A percentile compares a stretch with the other conserved stretches of the same genome.
Conservation (phyloP, 1,284 basidiomycete species). For the Tilletia setariae region DNA sequence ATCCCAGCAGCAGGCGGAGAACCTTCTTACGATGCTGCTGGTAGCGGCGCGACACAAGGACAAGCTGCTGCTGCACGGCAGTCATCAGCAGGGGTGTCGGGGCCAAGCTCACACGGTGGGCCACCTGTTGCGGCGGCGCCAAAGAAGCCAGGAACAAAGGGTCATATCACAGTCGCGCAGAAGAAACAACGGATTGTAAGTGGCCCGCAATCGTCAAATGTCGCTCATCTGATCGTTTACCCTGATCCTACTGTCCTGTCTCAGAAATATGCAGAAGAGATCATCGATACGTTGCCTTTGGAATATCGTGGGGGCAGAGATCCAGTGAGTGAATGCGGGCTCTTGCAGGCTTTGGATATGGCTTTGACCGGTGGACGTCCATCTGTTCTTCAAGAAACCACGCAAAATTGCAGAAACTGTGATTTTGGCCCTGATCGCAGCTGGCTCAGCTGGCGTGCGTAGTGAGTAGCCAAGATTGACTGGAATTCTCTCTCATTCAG, state of each 20-base stretch:
- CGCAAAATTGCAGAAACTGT: conserved; percentile 43
- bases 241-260: neutral
- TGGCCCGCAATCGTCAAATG: neutral
- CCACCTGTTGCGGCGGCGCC: neutral
- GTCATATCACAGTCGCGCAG: conserved; percentile 72
- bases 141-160: conserved; percentile 56
- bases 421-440: conserved; percentile 45
- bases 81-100: no score
- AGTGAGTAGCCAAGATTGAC: conserved; percentile 22
- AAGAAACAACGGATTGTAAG: conserved; percentile 71
- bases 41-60: no score
- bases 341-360: no score
- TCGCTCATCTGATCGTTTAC: neutral
- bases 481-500: no score
- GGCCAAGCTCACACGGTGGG: neutral
- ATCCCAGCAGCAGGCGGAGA: no score
- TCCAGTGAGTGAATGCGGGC: conserved; percentile 64
- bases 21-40: no score
- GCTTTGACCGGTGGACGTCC: no score
- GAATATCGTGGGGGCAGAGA: conserved; percentile 83
- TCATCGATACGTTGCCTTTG: conserved; percentile 75
- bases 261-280: conserved; percentile 56
- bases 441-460: conserved; percentile 36
- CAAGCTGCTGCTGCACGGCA: no score
- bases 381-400: conserved; percentile 23